Percentiles rank a stretch among this genome's conserved stretches.
These are phyloP conservation scores for Neophaeococcomyces mojaviensis DNA, from an alignment of 2,329 filamentous ascomycete genomes.

Conservation along the genomic window DNA sequence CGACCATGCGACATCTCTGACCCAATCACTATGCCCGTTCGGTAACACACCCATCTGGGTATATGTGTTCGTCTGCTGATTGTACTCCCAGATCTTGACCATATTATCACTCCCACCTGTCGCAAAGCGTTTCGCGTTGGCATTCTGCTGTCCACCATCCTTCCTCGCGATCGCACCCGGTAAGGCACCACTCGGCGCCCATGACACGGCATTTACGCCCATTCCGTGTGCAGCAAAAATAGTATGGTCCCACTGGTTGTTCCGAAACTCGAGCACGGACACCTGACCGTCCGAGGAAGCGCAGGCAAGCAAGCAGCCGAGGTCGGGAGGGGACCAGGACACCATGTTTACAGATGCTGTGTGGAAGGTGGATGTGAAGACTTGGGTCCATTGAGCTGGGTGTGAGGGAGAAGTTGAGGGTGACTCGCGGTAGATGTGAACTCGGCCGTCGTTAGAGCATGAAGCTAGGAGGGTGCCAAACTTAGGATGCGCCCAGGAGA, in stretches of 20 bases:
- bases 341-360: slow-evolving; percentile 96
- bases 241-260: slow-evolving; percentile 83
- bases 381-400: slow-evolving; percentile 65
- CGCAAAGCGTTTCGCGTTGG: slow-evolving; percentile 66
- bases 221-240: slow-evolving; percentile 88
- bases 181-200: slow-evolving; percentile 73
- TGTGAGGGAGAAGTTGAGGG: slow-evolving; percentile 29
- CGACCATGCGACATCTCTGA: slow-evolving; percentile 94
- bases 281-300: slow-evolving; percentile 91
- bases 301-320: slow-evolving; percentile 87
- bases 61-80: slow-evolving; percentile 49
- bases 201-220: slow-evolving; percentile 91
- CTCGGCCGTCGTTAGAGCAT: slow-evolving; percentile 93
- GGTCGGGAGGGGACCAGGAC: slow-evolving; percentile 94
- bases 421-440: slow-evolving; percentile 91
- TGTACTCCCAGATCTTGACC: slow-evolving; percentile 88
- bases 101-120: slow-evolving; percentile 91
- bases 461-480: slow-evolving; percentile 97
- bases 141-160: slow-evolving; percentile 36
- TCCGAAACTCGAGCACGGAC: slow-evolving; percentile 91
- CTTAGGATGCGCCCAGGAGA: slow-evolving; percentile 96
- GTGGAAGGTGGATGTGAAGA: slow-evolving; percentile 89
- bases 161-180: slow-evolving; percentile 80
- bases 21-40: slow-evolving; percentile 85
- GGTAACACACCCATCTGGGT: slow-evolving; percentile 51